Base-by-base conservation (phyloP, 352 stramenopile species). In the Pythium guiyangense region DNA sequence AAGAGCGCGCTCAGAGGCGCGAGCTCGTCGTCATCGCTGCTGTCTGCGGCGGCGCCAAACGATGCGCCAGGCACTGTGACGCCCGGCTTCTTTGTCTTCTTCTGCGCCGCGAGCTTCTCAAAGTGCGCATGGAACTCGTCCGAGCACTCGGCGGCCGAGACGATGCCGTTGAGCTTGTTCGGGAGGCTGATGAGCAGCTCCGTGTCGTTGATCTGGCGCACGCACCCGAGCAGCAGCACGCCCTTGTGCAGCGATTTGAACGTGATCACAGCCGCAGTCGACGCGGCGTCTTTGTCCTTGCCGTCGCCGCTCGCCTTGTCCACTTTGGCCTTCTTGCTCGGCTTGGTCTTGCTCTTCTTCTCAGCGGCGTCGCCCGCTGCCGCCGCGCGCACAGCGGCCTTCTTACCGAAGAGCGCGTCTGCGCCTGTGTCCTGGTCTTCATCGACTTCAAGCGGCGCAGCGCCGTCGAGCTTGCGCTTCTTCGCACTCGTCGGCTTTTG, bases 81-180 rank as follows among this genome's bases (percentile, higher is more conserved):
- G 18, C 54, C 49, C 27, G 29, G 26, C 46, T 74, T 67, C 22
- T 74, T 68, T 40, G 74, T 66, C 22, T 44, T n/a, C n/a, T n/a
- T 52, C 43, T 79, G 44, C 22, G 65, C 46, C 35, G 62, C 45
- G 26, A 60, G 37, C 42, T 57, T 57, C 37, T 67, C 40, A 20
- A 77, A 34, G 42, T 64, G 54, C 47, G 70, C 63, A 58, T 77
- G 64, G 52, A 93, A 90, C 63, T 92, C 84, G 64, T 96, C 86
- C 52, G 82, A 92, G 60, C 83, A 80, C 61, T 96, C 79, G 47
- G 76, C 66, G 11, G 84, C 54, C 20, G 77, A 58, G 45, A 98
- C 91, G 44, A 96, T 95, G 48, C 94, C 96, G 50, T 87, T 97
- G 55, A 98, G 82, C 52, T 97, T 96, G 74, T 97, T 98, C 4